A percentile compares a stretch with the other conserved stretches of the same genome.
Evolutionary conservation across 2,329 filamentous ascomycete species (phyloP).

Genomic region (Penicillium expansum): DNA sequence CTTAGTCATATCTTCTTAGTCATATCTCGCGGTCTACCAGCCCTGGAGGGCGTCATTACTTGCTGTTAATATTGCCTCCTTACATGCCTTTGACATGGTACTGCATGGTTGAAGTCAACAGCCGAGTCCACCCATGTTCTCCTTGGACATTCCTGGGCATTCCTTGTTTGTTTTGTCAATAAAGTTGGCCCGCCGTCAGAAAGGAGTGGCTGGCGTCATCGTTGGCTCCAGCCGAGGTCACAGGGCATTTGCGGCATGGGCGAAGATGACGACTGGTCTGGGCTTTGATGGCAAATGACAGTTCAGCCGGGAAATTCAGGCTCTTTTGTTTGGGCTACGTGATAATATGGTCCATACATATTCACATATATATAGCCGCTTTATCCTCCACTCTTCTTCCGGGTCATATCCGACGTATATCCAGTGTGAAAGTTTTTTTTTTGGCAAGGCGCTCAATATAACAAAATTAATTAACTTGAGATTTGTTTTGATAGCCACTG

Average conservation of each 20-base stretch:
- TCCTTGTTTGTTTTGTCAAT: neutral
- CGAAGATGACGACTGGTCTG: slow-evolving; percentile 2
- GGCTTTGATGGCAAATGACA: neutral
- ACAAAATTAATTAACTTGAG: slow-evolving; percentile 4
- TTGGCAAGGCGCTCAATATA: neutral
- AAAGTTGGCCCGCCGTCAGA: neutral
- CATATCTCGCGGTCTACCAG: neutral
- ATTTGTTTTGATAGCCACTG: slow-evolving; percentile 1
- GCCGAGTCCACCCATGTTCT: neutral
- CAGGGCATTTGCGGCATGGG: neutral
- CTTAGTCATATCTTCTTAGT: slow-evolving; percentile 7
- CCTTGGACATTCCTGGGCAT: neutral
- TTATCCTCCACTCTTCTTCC: neutral
- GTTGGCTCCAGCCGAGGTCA: slow-evolving; percentile 2
- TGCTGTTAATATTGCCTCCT: neutral
- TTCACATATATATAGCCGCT: neutral
- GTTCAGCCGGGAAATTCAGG: neutral
- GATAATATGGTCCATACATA: neutral
- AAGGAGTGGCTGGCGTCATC: slow-evolving; percentile 4
- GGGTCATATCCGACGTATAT: neutral
- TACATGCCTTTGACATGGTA: neutral
- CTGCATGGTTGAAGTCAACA: neutral
- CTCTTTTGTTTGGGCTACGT: neutral
- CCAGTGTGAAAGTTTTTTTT: neutral
- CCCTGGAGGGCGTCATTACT: neutral